These are phyloP conservation scores for Aspergillus sergii DNA, from an alignment of 2,329 filamentous ascomycete species.

Conservation along the genomic window DNA sequence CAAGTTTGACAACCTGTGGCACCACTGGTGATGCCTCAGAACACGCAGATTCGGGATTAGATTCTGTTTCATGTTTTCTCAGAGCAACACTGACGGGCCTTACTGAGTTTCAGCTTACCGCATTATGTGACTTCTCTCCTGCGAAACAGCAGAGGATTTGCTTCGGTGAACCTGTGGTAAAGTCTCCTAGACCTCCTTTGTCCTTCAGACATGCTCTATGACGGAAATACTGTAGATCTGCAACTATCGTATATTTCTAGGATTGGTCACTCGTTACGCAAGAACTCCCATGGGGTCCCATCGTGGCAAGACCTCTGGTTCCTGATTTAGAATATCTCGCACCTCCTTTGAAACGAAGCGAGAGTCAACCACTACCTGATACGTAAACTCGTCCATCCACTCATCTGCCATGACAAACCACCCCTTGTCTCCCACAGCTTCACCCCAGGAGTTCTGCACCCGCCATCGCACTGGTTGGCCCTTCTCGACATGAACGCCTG, in stretches of 20 bases:
- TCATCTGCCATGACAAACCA: slow-evolving; percentile 88
- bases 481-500: slow-evolving; percentile 76
- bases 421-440: slow-evolving; percentile 69
- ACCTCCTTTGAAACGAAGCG: slow-evolving; percentile 67
- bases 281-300: slow-evolving; percentile 82
- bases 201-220: background rate
- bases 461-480: slow-evolving; percentile 75
- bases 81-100: background rate
- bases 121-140: background rate
- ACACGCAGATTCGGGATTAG: background rate
- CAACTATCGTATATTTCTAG: background rate
- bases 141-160: background rate
- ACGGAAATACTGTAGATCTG: background rate
- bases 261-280: slow-evolving; percentile 51
- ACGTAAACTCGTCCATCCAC: slow-evolving; percentile 80
- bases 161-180: no score
- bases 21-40: background rate
- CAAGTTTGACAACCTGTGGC: slow-evolving; percentile 3
- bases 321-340: slow-evolving; percentile 68
- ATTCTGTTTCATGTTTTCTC: background rate
- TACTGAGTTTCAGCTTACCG: background rate
- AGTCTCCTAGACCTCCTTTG: background rate
- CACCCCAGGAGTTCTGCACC: slow-evolving; percentile 85
- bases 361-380: slow-evolving; percentile 82
- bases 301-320: slow-evolving; percentile 70